phyloP scores from a whole-genome alignment of 148 eudicot genomes.

The Beta vulgaris region DNA sequence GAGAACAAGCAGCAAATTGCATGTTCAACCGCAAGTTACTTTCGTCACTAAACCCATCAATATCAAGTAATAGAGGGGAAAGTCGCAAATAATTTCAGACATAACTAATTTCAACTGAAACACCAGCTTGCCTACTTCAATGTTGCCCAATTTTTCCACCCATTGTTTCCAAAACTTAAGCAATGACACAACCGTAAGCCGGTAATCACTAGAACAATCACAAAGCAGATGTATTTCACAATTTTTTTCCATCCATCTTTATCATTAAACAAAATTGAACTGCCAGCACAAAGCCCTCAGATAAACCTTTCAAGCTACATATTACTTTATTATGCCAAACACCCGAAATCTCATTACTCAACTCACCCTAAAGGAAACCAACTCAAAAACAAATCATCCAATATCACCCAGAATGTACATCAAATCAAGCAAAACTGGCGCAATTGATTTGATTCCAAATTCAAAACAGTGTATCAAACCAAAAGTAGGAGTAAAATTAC shows the following conservation, averaged over 20 bases:
- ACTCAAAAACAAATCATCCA: neutral
- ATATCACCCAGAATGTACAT: neutral
- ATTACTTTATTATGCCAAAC: neutral
- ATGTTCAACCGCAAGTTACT: neutral
- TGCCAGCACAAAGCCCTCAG: neutral
- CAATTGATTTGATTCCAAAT: neutral
- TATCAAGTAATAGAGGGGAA: neutral
- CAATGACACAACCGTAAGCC: neutral
- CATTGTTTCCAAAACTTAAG: neutral
- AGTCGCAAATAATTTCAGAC: neutral
- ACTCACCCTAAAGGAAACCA: neutral
- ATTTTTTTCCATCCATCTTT: neutral
- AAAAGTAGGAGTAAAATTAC: neutral
- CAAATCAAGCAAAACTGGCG: neutral
- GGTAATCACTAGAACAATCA: neutral
- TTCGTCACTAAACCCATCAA: neutral
- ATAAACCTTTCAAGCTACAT: neutral
- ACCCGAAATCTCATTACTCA: neutral
- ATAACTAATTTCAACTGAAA: neutral
- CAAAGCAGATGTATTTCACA: neutral
- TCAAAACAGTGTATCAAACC: neutral
- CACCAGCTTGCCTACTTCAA: neutral
- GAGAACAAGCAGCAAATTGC: neutral
- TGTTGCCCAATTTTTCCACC: neutral
- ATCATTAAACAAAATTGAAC: neutral